Percentiles rank a stretch among this genome's conserved stretches.
phyloP scores from a whole-genome alignment of 768 basidiomycete species.

The Termitomyces sp. region DNA sequence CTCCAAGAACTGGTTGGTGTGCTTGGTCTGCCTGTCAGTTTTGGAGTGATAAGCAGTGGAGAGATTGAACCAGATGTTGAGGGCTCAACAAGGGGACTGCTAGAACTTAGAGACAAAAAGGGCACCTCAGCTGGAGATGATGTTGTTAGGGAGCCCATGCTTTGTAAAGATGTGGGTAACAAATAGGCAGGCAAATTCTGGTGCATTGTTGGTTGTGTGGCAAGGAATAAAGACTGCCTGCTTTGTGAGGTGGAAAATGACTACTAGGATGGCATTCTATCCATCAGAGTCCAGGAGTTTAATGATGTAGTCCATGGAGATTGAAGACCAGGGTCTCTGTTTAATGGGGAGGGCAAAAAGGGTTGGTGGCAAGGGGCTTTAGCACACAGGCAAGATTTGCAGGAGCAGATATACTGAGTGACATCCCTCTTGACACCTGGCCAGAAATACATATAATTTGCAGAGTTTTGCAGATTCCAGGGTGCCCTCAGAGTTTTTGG shows the following conservation, averaged over 20 bases:
- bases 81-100: background rate
- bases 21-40: background rate
- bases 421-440: too few species aligned
- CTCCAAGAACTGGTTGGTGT: background rate
- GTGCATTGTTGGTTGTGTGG: background rate
- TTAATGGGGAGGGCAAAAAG: too few species aligned
- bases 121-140: background rate
- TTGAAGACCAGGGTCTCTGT: too few species aligned
- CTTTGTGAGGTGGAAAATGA: background rate
- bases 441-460: too few species aligned
- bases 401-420: too few species aligned
- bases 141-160: background rate
- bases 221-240: background rate
- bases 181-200: background rate
- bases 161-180: background rate
- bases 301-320: background rate
- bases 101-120: background rate
- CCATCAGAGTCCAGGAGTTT: background rate
- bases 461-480: too few species aligned
- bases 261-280: background rate
- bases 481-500: too few species aligned
- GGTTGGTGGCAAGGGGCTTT: too few species aligned
- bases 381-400: too few species aligned
- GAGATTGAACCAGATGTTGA: background rate
- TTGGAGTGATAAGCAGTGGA: background rate